Percentiles rank a stretch among this genome's conserved stretches.
phyloP scores from a whole-genome alignment of 2,329 filamentous ascomycete species.

The Alternaria sp. region DNA sequence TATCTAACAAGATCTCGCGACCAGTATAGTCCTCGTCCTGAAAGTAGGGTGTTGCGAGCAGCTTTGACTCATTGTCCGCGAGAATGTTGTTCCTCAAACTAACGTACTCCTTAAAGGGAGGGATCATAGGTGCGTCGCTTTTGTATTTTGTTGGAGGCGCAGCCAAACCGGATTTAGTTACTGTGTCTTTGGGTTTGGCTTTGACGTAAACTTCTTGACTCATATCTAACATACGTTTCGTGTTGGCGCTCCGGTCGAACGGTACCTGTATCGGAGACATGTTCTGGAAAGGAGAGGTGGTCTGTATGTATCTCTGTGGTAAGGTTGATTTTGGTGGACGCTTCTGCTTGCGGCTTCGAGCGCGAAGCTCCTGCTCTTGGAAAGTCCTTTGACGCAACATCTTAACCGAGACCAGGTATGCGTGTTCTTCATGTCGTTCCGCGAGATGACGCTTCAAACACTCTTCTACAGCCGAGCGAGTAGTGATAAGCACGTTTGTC shows the following conservation, averaged over 20 bases:
- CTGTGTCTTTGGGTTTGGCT: constrained; percentile 17
- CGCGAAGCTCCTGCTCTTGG: constrained; percentile 28
- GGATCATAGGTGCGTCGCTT: constrained; percentile 35
- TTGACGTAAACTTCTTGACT: constrained; percentile 31
- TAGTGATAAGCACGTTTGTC: constrained; percentile 15
- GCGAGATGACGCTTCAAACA: constrained; percentile 25
- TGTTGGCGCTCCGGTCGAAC: constrained; percentile 7
- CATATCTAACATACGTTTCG: constrained; percentile 12
- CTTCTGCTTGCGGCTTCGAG: constrained; percentile 9
- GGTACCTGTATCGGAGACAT: constrained; percentile 30
- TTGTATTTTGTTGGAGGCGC: constrained; percentile 27
- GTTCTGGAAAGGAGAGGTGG: constrained; percentile 33
- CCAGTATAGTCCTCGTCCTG: constrained; percentile 33
- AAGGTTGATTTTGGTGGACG: not conserved
- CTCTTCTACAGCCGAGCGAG: constrained; percentile 19
- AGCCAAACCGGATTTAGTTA: constrained; percentile 15
- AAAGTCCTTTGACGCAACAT: constrained; percentile 34
- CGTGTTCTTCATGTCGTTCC: constrained; percentile 27
- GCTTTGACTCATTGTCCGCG: constrained; percentile 50
- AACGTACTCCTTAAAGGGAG: constrained; percentile 55
- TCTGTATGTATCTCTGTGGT: constrained; percentile 26
- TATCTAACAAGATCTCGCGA: constrained; percentile 31
- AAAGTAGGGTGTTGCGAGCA: constrained; percentile 52
- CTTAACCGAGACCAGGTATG: constrained; percentile 21
- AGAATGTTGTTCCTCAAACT: constrained; percentile 54